phyloP scores from a whole-genome alignment of 306 rosid genomes.

The Prosopis cineraria region DNA sequence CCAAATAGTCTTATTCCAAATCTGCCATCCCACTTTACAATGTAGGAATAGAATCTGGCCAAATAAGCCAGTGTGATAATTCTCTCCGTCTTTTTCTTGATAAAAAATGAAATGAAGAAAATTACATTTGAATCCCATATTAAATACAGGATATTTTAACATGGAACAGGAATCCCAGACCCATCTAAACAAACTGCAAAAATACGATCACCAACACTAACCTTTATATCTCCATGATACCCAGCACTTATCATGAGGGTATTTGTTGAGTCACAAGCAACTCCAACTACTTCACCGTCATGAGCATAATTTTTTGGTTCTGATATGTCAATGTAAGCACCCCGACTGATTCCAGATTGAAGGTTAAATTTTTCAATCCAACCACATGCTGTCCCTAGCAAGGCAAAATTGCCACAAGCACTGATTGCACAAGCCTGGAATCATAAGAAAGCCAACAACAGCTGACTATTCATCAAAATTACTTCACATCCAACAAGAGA shows the following conservation, averaged over 20 bases:
- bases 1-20: background rate
- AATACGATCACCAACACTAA: background rate
- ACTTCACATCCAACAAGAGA: constrained; percentile 3
- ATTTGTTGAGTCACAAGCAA: constrained; percentile 95
- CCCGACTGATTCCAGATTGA: constrained; percentile 91
- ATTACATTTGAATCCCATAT: background rate
- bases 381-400: constrained; percentile 94
- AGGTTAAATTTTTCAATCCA: constrained; percentile 96
- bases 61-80: background rate
- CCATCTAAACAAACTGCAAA: background rate
- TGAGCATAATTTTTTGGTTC: constrained; percentile 71
- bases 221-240: constrained; percentile 93
- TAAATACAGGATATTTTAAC: background rate
- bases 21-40: too few relatives aligned
- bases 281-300: constrained; percentile 89
- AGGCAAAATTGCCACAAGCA: constrained; percentile 92
- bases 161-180: background rate
- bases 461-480: constrained; percentile 25
- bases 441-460: constrained; percentile 38
- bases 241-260: constrained; percentile 90
- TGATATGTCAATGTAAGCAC: constrained; percentile 66
- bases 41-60: background rate
- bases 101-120: background rate
- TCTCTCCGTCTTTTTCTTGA: background rate
- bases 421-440: constrained; percentile 88